Percentiles rank a stretch among this genome's conserved stretches.
These are phyloP conservation scores for Geoglossum glabrum DNA, from an alignment of 495 filamentous ascomycete genomes.

Conservation along the genomic window DNA sequence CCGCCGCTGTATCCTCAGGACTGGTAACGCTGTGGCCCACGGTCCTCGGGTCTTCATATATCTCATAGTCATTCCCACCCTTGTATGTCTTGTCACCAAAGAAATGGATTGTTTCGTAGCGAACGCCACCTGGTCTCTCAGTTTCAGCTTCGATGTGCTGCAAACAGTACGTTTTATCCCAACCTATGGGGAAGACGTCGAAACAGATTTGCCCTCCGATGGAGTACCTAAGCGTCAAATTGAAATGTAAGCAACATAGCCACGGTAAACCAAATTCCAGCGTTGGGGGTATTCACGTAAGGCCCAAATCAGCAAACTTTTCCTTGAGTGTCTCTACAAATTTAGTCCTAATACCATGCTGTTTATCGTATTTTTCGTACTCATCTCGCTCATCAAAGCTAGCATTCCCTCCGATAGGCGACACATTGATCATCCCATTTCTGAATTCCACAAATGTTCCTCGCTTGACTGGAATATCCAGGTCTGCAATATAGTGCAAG, in stretches of 20 bases:
- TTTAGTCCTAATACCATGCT: constrained; percentile 47
- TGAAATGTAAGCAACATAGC: not conserved
- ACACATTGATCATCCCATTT: constrained; percentile 93
- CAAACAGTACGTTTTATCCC: constrained; percentile 98
- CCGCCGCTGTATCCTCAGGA: constrained; percentile 60
- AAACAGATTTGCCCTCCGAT: constrained; percentile 96
- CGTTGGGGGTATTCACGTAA: constrained; percentile 43
- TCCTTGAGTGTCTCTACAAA: constrained; percentile 58
- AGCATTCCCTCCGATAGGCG: constrained; percentile 82
- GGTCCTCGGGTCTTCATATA: constrained; percentile 60
- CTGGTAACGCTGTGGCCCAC: constrained; percentile 63
- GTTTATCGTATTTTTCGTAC: constrained; percentile 58
- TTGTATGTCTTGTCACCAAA: constrained; percentile 85
- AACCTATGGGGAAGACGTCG: constrained; percentile 89
- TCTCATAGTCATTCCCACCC: constrained; percentile 92
- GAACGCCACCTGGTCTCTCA: constrained; percentile 38
- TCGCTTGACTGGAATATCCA: constrained; percentile 74
- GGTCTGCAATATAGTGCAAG: constrained; percentile 73
- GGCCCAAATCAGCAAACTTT: constrained; percentile 60
- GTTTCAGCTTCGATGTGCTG: constrained; percentile 70
- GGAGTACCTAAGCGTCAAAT: constrained; percentile 40
- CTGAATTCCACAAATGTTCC: constrained; percentile 95
- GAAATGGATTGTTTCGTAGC: constrained; percentile 84
- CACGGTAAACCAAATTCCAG: not conserved
- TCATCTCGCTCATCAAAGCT: constrained; percentile 57